Conservation (phyloP, 2,329 filamentous ascomycete genomes). For the Dactylellina cionopaga region DNA sequence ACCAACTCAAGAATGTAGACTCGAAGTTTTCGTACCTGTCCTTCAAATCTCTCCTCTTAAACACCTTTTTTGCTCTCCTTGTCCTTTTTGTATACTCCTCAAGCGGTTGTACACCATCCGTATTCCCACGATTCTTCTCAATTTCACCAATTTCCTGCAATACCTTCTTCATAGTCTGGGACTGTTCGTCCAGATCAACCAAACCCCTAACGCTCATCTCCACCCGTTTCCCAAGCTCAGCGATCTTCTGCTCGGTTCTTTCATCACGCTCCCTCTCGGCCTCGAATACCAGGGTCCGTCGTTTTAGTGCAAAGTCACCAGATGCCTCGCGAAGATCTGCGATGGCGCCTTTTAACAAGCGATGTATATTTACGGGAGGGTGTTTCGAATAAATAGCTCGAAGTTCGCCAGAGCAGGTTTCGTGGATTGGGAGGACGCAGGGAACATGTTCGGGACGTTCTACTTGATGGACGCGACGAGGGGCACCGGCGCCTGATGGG, state of each 20-base stretch:
- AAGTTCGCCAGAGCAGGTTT: constrained; percentile 19
- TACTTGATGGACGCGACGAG: constrained; percentile 20
- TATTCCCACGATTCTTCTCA: constrained; percentile 22
- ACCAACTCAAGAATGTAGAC: neutral
- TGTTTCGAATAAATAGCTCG: constrained; percentile 45
- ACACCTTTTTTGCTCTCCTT: constrained; percentile 12
- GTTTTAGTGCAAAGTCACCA: constrained; percentile 30
- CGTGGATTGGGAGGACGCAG: constrained; percentile 39
- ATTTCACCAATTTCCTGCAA: constrained; percentile 24
- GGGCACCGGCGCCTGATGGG: constrained; percentile 1
- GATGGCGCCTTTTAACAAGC: constrained; percentile 31
- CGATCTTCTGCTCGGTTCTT: constrained; percentile 19
- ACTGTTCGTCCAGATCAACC: constrained; percentile 35
- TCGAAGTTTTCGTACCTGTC: constrained; percentile 46
- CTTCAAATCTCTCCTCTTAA: constrained; percentile 37
- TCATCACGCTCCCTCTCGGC: constrained; percentile 23
- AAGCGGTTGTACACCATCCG: constrained; percentile 34
- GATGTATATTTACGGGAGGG: constrained; percentile 17
- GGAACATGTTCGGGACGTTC: constrained; percentile 16
- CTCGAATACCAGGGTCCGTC: constrained; percentile 22
- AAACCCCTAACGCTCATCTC: constrained; percentile 42
- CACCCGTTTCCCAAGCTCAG: constrained; percentile 36
- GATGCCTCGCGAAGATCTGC: constrained; percentile 33
- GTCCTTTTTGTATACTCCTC: constrained; percentile 26
- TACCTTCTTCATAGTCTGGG: constrained; percentile 31